Base-by-base conservation (phyloP, 345 rosid genomes). In the Brassica juncea region DNA sequence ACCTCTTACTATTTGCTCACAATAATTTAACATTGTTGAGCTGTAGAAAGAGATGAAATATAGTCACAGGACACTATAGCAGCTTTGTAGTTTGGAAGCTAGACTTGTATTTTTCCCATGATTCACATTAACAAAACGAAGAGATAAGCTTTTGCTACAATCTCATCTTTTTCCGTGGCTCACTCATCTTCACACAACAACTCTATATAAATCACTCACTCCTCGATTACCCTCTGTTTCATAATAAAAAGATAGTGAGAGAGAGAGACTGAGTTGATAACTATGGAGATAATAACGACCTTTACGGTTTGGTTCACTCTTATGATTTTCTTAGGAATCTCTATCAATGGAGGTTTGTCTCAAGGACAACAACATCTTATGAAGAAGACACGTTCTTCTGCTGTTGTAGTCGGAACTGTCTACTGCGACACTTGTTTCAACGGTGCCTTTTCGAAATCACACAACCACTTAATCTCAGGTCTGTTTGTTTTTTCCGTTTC, bases 381-480 rank as follows among this genome's bases (percentile, higher is more conserved):
- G 65, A 80, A 75, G 80, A 81, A 77, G 75, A 86, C 80, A 68
- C 88, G 66, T 77, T 86, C 87, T 70, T 83, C 94, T 63, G 88
- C 97, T 0, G 75, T 85, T 49, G 91, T 90, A 32, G 94, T 94
- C 21, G 97, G 99, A 34, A 90, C 95, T 73, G 97, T 92, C 55
- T 91, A 84, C 86, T 94, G 99, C 34, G 97, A 92, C 81, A 91
- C 97, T 11, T 92, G 99, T 81, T 90, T 91, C 85, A 90, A 77
- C 10, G 68, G 82, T 30, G 86, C 71, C 54, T 82, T 88, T 86
- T 83, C 97, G 0, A 86, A 74, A 83, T 54, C 78, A 66, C 58
- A 32, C 47, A 83, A 85, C 77, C 94, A 88, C 88, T 93, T 91
- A 82, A 88, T 91, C 86, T 77, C 92, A 86, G 97, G 98, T 94